Percentiles rank a stretch among this genome's conserved stretches.
phyloP scores from a whole-genome alignment of 2,329 filamentous ascomycete species.

The Coniochaeta prunicola region DNA sequence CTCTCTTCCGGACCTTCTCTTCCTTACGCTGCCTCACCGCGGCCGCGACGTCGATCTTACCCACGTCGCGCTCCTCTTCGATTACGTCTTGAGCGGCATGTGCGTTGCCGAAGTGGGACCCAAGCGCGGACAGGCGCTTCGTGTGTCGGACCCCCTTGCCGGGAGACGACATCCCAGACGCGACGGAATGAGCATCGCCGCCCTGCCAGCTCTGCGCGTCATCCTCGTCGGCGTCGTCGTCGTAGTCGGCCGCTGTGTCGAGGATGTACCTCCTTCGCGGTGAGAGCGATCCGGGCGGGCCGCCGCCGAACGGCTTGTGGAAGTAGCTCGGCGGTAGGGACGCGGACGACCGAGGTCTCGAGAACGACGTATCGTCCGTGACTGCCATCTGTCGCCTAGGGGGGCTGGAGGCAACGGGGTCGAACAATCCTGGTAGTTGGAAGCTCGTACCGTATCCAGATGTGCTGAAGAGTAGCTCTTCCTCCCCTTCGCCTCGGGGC shows the following conservation, averaged over 20 bases:
- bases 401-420: slow-evolving; percentile 4
- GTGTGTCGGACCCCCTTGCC: not conserved
- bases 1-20: slow-evolving; percentile 1
- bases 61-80: slow-evolving; percentile 1
- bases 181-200: not conserved
- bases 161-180: not conserved
- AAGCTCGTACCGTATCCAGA: slow-evolving; percentile 22
- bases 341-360: not conserved
- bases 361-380: not conserved
- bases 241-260: not conserved
- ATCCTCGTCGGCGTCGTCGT: not conserved
- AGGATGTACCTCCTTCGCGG: not conserved
- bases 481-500: slow-evolving; percentile 22
- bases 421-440: slow-evolving; percentile 26
- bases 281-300: not conserved
- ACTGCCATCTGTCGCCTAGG: not conserved
- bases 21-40: slow-evolving; percentile 3
- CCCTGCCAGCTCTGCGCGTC: not conserved
- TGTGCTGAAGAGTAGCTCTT: slow-evolving; percentile 28
- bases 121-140: slow-evolving; percentile 7
- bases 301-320: not conserved
- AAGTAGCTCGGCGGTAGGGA: not conserved
- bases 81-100: not conserved
- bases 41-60: not conserved
- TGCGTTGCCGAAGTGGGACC: not conserved